Conservation (phyloP, 192 early-diverging fungal species). For the Podila horticola region DNA sequence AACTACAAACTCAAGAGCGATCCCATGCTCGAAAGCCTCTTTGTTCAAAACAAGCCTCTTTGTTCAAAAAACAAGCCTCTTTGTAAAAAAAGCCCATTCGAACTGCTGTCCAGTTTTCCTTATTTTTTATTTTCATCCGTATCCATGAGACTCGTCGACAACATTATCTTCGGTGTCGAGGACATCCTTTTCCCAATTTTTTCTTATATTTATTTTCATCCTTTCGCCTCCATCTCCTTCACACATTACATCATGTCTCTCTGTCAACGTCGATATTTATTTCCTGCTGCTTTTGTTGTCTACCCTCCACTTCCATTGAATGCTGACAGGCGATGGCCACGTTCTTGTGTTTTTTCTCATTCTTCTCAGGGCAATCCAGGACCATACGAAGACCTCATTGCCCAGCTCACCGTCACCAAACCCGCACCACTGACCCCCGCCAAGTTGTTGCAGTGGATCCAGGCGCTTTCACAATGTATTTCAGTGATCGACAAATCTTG, state of each 20-base stretch:
- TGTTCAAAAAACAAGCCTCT: slow-evolving; percentile 6
- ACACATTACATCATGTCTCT: background rate
- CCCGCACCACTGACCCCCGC: slow-evolving; percentile 28
- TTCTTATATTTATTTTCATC: background rate
- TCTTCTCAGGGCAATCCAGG: slow-evolving; percentile 28
- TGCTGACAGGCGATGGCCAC: background rate
- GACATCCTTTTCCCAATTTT: background rate
- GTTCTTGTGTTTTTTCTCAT: background rate
- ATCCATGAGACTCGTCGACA: background rate
- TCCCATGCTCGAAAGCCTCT: slow-evolving; percentile 18
- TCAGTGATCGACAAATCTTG: slow-evolving; percentile 59
- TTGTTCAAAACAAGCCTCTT: slow-evolving; percentile 18
- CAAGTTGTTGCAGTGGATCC: slow-evolving; percentile 56
- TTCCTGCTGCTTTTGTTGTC: background rate
- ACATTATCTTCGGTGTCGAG: no score
- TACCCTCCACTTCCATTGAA: background rate
- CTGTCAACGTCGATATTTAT: background rate
- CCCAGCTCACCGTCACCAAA: slow-evolving; percentile 41
- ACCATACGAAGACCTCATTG: slow-evolving; percentile 40
- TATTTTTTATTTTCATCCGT: background rate
- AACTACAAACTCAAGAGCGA: slow-evolving; percentile 9
- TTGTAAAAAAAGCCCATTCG: background rate
- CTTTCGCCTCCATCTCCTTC: background rate
- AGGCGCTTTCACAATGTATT: slow-evolving; percentile 56
- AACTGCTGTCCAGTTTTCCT: background rate